Evolutionary conservation across 352 stramenopile species (phyloP).

Genomic region (Phytophthora crassamura): DNA sequence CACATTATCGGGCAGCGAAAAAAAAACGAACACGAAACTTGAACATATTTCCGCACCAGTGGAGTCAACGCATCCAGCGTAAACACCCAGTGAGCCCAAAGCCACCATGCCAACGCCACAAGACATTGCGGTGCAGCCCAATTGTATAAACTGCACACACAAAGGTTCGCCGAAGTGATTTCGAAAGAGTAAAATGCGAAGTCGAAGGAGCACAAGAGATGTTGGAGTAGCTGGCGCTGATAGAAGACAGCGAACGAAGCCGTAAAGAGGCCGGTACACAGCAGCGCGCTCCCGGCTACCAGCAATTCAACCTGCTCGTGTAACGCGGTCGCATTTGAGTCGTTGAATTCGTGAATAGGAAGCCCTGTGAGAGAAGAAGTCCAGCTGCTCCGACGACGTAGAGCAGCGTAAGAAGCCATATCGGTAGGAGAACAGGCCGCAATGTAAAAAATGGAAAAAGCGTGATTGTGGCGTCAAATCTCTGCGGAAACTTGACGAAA

Average conservation of each 20-base stretch:
- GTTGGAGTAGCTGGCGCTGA: slow-evolving; percentile 42
- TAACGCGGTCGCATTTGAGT: background rate
- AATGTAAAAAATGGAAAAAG: too few relatives aligned
- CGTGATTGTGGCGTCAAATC: slow-evolving; percentile 12
- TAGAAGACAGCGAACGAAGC: slow-evolving; percentile 26
- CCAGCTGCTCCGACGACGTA: slow-evolving; percentile 9
- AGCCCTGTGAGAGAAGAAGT: slow-evolving; percentile 3
- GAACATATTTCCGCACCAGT: slow-evolving; percentile 28
- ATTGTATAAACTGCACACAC: slow-evolving; percentile 30
- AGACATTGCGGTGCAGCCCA: slow-evolving; percentile 13
- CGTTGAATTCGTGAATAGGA: background rate
- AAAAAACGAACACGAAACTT: slow-evolving; percentile 8
- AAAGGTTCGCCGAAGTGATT: slow-evolving; percentile 31
- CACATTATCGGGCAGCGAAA: background rate
- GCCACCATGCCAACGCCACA: slow-evolving; percentile 22
- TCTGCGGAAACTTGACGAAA: slow-evolving; percentile 22
- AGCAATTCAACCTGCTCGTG: background rate
- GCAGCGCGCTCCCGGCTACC: background rate
- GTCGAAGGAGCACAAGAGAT: slow-evolving; percentile 47
- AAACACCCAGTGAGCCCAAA: slow-evolving; percentile 38
- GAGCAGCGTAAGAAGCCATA: background rate
- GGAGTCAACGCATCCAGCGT: slow-evolving; percentile 44
- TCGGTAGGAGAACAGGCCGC: background rate
- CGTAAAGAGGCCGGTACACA: slow-evolving; percentile 21
- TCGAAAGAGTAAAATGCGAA: slow-evolving; percentile 49